A percentile compares a stretch with the other conserved stretches of the same genome.
Conservation (phyloP, 257 asterid species). For the Mitragyna speciosa region DNA sequence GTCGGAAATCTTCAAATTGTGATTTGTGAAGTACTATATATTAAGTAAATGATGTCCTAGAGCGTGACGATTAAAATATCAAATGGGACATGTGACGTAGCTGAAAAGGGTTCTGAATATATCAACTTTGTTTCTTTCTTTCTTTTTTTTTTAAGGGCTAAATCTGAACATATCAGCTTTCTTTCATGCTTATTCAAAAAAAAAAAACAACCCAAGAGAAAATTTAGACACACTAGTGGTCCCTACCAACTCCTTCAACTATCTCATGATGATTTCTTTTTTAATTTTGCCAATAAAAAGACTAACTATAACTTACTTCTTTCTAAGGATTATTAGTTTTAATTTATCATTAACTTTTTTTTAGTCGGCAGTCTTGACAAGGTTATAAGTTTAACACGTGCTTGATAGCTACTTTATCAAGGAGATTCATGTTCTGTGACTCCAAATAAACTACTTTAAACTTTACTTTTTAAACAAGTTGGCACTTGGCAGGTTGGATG, state of each 20-base stretch:
- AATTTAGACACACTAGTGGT: background rate
- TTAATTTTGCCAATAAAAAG: no score
- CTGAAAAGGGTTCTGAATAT: constrained; percentile 35
- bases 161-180: background rate
- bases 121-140: constrained; percentile 18
- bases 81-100: constrained; percentile 54
- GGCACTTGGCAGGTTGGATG: background rate
- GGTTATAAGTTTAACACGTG: constrained; percentile 7
- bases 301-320: no score
- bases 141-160: background rate
- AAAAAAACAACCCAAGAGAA: background rate
- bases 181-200: background rate
- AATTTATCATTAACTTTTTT: background rate
- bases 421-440: constrained; percentile 37
- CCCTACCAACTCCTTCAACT: background rate
- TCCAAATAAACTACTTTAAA: constrained; percentile 26
- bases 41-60: constrained; percentile 17
- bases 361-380: background rate
- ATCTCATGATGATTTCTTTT: no score
- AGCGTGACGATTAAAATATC: constrained; percentile 65
- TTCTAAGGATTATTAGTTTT: background rate
- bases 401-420: constrained; percentile 34
- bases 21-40: background rate
- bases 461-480: background rate
- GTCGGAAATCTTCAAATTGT: background rate